A percentile compares a stretch with the other conserved stretches of the same genome.
Evolutionary conservation across 1,284 basidiomycete genomes (phyloP).

Genomic region (Caloboletus inedulis): DNA sequence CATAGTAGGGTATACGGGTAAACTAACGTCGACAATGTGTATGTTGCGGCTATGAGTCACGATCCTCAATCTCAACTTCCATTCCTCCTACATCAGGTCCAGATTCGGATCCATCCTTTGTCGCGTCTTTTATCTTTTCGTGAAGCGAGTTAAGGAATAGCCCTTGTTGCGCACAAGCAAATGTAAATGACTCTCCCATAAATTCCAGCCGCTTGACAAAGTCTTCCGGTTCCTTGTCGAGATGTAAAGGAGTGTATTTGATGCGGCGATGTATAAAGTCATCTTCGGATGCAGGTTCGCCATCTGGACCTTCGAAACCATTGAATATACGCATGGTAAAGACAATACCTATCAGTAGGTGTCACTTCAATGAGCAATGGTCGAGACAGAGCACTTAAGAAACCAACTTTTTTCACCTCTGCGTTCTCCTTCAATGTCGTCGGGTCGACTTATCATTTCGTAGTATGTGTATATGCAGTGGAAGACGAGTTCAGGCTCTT

Average conservation of each 20-base stretch:
- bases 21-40: slow-evolving; percentile 6
- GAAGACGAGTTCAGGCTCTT: slow-evolving; percentile 44
- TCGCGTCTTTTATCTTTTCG: slow-evolving; percentile 44
- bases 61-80: slow-evolving; percentile 25
- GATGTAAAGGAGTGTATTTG: slow-evolving; percentile 59
- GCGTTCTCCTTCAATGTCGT: slow-evolving; percentile 31
- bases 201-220: slow-evolving; percentile 59
- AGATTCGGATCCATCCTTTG: slow-evolving; percentile 32
- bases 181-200: slow-evolving; percentile 61
- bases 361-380: slow-evolving; percentile 1
- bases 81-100: slow-evolving; percentile 31
- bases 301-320: slow-evolving; percentile 32
- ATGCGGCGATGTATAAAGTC: slow-evolving; percentile 41
- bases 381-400: not conserved
- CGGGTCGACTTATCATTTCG: slow-evolving; percentile 30
- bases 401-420: slow-evolving; percentile 40
- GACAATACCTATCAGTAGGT: slow-evolving; percentile 45
- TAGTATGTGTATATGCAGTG: slow-evolving; percentile 52
- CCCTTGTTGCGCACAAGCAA: slow-evolving; percentile 59
- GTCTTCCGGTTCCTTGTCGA: slow-evolving; percentile 56
- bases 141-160: slow-evolving; percentile 60
- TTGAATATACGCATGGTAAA: slow-evolving; percentile 55
- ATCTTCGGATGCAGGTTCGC: slow-evolving; percentile 34
- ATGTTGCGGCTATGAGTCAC: slow-evolving; percentile 8
- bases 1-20: slow-evolving; percentile 19